A percentile compares a stretch with the other conserved stretches of the same genome.
phyloP scores from a whole-genome alignment of 768 basidiomycete genomes.

The Amyloporia xantha region DNA sequence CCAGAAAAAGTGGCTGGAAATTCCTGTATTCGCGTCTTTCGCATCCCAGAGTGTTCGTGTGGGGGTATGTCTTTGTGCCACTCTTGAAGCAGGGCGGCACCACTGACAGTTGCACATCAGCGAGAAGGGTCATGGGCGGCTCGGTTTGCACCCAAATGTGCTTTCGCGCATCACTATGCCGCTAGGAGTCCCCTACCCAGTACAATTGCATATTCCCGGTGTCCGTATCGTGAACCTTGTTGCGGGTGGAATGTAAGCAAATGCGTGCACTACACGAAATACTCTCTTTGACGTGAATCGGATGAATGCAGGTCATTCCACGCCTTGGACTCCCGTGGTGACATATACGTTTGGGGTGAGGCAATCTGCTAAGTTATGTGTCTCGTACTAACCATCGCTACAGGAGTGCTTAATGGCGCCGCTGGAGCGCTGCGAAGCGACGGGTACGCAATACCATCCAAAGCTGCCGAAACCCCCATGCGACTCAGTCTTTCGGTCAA shows the following conservation, averaged over 20 bases:
- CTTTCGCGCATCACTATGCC: conserved; percentile 27
- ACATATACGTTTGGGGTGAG: conserved; percentile 77
- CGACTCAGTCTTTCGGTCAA: too few species aligned
- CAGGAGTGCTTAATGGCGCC: conserved; percentile 58
- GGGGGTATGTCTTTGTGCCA: conserved; percentile 46
- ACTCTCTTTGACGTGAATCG: background rate
- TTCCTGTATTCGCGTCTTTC: conserved; percentile 68
- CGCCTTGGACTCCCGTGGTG: conserved; percentile 70
- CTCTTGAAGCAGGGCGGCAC: background rate
- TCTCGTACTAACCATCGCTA: too few species aligned
- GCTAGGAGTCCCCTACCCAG: conserved; percentile 56
- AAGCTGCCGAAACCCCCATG: conserved; percentile 46
- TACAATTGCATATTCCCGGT: conserved; percentile 51
- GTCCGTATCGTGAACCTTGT: conserved; percentile 63
- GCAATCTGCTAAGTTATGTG: conserved; percentile 2
- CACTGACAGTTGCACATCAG: background rate
- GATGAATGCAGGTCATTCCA: conserved; percentile 66
- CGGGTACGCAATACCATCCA: conserved; percentile 51
- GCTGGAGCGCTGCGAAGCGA: conserved; percentile 35
- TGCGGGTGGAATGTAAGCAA: conserved; percentile 74
- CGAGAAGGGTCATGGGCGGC: conserved; percentile 40
- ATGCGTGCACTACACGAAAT: conserved; percentile 4
- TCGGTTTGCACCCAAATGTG: conserved; percentile 40
- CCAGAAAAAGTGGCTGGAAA: conserved; percentile 73
- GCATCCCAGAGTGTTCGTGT: conserved; percentile 43